phyloP scores from a whole-genome alignment of 2,329 filamentous ascomycete species.

The Grosmannia huntii region DNA sequence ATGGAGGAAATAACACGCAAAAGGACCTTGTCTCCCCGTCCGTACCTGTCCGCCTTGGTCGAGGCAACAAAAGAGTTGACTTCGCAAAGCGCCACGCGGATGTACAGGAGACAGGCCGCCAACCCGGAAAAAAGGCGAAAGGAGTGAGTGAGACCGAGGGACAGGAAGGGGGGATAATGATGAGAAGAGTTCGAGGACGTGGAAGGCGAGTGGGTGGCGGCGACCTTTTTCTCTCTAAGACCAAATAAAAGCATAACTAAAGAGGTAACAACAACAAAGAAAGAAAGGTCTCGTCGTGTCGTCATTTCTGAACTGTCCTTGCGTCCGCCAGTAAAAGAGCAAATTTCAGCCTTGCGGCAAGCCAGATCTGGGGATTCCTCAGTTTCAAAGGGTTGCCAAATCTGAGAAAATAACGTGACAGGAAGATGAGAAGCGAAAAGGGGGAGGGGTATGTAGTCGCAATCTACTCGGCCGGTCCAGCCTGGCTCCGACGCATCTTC shows the following conservation, averaged over 20 bases:
- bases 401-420: conserved; percentile 25
- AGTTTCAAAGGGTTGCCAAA: conserved; percentile 33
- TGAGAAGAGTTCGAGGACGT: neutral
- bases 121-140: neutral
- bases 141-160: conserved; percentile 1
- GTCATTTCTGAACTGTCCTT: conserved; percentile 28
- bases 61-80: neutral
- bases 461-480: conserved; percentile 38
- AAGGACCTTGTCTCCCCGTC: conserved; percentile 6
- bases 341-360: conserved; percentile 45
- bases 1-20: conserved; percentile 5
- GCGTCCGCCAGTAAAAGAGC: conserved; percentile 30
- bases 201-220: neutral
- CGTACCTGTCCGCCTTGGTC: neutral
- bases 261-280: conserved; percentile 7
- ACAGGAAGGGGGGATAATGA: neutral
- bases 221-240: neutral
- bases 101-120: conserved; percentile 3
- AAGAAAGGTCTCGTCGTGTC: conserved; percentile 19
- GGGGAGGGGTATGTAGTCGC: conserved; percentile 7
- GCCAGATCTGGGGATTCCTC: conserved; percentile 44
- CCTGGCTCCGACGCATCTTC: conserved; percentile 94
- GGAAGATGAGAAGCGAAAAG: neutral
- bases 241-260: neutral
- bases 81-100: conserved; percentile 4